Base-by-base conservation (phyloP, 306 rosid species). In the Hippophae gyantsensis region DNA sequence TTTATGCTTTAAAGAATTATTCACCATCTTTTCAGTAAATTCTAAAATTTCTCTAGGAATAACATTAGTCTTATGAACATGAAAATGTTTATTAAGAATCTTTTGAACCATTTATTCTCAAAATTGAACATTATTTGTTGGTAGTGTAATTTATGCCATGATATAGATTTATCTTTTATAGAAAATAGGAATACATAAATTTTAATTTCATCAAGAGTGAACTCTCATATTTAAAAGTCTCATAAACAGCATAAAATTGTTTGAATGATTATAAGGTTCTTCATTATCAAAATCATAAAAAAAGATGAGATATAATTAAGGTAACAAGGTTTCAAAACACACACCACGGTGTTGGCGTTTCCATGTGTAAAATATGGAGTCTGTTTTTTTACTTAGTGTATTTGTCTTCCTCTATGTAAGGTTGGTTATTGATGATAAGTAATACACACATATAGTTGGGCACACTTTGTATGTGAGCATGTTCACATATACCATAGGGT, bases 201-300 rank as follows among this genome's bases (percentile, higher is more conserved):
- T 9, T 58, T 43, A 58, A 58, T 38, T 42, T 42, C 49, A 42
- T 58, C 49, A 42, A 49, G 32, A 58, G 62, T 42, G 43, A 58
- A 42, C 42, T 42, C 32, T n/a, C 57, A 53, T 53, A 48, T 38
- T 53, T 53, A 53, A 53, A 53, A 5, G 1, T 6, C 10, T 53
- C 57, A 53, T 38, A 53, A 1, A 53, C 57, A 53, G 5, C 27
- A 14, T 53, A 53, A 12, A 53, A 58, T 42, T n/a, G 10, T 55
- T 55, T 38, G 40, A 11, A 38, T 55, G 59, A 55, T 55, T 55
- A 10, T 55, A 38, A 13, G 62, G n/a, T 13, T 42, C 49, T 58
- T 43, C 25, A 42, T 8, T 58, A 58, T 58, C 62, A 11, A 58
- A 58, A 58, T 49, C 48, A 58, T 58, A 58, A 58, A 58, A 43